Evolutionary conservation across 23 red algal genomes (phyloP).

Genomic region (Gracilaria caudata): DNA sequence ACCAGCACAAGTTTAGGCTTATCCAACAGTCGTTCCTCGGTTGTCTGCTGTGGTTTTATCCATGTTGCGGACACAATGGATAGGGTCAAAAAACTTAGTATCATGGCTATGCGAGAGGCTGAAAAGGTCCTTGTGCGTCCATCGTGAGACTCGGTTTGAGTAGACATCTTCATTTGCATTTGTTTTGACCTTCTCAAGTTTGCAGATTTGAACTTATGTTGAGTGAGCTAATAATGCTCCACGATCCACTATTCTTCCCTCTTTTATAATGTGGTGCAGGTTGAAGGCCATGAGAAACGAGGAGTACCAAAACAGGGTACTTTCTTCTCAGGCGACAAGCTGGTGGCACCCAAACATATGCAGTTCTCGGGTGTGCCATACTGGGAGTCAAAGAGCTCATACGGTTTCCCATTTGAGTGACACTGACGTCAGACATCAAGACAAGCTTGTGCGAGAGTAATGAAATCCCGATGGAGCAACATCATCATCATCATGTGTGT

Average conservation of each 20-base stretch:
- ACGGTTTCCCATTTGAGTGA: not conserved
- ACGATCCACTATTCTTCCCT: too few relatives aligned
- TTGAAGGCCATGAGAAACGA: too few relatives aligned
- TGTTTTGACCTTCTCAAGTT: not conserved
- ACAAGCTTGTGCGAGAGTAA: not conserved
- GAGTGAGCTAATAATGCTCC: not conserved
- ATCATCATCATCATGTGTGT: not conserved
- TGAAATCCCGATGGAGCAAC: not conserved
- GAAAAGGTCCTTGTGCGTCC: not conserved
- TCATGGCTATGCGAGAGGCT: not conserved
- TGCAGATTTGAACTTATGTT: not conserved
- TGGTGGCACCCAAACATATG: not conserved
- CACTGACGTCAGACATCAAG: not conserved
- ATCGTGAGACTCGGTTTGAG: not conserved
- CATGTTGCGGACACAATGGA: constrained; percentile 31
- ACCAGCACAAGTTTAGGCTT: constrained; percentile 14
- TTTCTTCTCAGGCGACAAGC: not conserved
- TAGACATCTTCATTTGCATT: not conserved
- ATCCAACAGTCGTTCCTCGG: not conserved
- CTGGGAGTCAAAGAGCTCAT: not conserved
- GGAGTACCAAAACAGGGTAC: too few relatives aligned
- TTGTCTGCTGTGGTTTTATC: not conserved
- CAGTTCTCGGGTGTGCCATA: not conserved
- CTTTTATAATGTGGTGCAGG: not conserved
- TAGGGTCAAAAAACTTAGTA: not conserved